These are phyloP conservation scores for Butyriboletus appendiculatus DNA, from an alignment of 1,284 basidiomycete genomes.

Conservation along the genomic window DNA sequence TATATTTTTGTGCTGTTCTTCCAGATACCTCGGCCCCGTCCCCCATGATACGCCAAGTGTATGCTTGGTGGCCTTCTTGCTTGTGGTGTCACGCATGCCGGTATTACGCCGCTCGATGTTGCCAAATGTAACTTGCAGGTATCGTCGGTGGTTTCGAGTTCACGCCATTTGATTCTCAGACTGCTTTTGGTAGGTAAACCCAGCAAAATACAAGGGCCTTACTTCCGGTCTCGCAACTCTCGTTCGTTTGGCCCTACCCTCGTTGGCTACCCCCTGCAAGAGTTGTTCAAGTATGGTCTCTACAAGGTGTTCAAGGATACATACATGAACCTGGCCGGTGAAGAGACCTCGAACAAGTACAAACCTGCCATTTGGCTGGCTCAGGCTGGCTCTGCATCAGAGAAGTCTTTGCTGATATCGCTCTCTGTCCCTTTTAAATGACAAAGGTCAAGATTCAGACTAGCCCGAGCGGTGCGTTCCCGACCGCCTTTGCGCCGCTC, in stretches of 20 bases:
- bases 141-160: conserved; percentile 26
- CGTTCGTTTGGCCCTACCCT: conserved; percentile 86
- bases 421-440: conserved; percentile 81
- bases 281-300: conserved; percentile 96
- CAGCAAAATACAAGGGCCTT: conserved; percentile 77
- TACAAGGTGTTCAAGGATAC: conserved; percentile 96
- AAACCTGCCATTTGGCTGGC: conserved; percentile 94
- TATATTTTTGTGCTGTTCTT: not conserved
- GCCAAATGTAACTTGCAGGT: conserved; percentile 99
- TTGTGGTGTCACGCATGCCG: conserved; percentile 93
- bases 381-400: conserved; percentile 88
- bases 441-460: conserved; percentile 86
- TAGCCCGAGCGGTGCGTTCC: conserved; percentile 70
- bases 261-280: conserved; percentile 94
- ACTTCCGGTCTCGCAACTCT: conserved; percentile 72
- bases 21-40: conserved; percentile 66
- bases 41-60: conserved; percentile 78
- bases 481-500: conserved; percentile 64
- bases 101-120: conserved; percentile 91
- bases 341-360: conserved; percentile 85
- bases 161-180: not conserved
- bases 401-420: conserved; percentile 93
- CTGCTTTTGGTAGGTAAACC: conserved; percentile 52
- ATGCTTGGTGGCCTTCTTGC: conserved; percentile 91
- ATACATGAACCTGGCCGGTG: conserved; percentile 84